Evolutionary conservation across 2,329 filamentous ascomycete species (phyloP), one percentile per base, ranked within the genome.

Genomic region (Colletotrichum sublineola): DNA sequence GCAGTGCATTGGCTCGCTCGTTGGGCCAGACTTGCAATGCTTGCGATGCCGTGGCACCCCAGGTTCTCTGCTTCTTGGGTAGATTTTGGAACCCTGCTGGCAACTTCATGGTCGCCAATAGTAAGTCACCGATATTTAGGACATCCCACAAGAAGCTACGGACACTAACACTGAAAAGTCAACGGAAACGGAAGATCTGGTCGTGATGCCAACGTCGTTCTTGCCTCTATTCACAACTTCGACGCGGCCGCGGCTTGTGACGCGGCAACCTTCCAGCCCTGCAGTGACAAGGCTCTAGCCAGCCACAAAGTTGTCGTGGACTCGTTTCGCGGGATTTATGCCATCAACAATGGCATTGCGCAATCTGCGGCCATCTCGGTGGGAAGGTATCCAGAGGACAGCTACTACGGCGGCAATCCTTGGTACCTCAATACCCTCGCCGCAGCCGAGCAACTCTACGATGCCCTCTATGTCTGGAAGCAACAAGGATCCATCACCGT

Each of bases 361-460:
- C 81, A 86, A 42, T 90, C 91, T 29, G 81, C 82, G 20, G 92
- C 92, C 9, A 85, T 90, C 12, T 87, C 89, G 8, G 84, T 92
- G 7, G 92, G 92, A 56, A 85, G 92, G 72, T 94, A 94, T 78
- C 82, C 90, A 0, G 92, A 94, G 79, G 93, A 97, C 76, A 81
- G 85, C 5, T 96, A 96, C 81, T 92, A 91, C 80, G 89, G 89
- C 73, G 93, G 93, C 1, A 95, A 96, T 80, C 94, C 94, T 1
- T 96, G 94, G 94, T 93, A 94, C 77, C 86, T 96, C 15, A 88
- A 88, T 76, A 96, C 92, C 1, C 85, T 94, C 40, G 93, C 93
- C 1, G 93, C 93, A 0, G 94, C 93, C 3, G 94, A 96, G 81
- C 91, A 93, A 78, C 87, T 97, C 3, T 96, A 95, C 79, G 91